These are phyloP conservation scores for Solanum paucissectum DNA, from an alignment of 257 asterid species.

Conservation along the genomic window DNA sequence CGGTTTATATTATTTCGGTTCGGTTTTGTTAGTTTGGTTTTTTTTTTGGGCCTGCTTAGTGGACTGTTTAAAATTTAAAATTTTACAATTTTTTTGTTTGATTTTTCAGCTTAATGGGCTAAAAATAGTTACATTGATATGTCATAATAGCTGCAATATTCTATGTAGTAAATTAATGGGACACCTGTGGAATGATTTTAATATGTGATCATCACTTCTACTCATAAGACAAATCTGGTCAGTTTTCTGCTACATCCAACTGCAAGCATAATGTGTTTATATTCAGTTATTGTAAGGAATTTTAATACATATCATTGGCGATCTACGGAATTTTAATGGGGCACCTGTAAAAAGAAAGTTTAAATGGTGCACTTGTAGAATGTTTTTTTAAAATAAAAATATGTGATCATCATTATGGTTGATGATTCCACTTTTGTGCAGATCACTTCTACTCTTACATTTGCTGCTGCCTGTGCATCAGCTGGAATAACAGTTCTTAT, in stretches of 20 bases:
- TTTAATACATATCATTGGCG: background rate
- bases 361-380: background rate
- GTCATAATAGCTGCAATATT: no score
- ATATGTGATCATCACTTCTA: slow-evolving; percentile 32
- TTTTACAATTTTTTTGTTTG: no score
- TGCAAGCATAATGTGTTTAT: background rate
- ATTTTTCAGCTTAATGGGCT: no score
- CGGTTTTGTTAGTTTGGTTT: no score
- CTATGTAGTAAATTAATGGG: no score
- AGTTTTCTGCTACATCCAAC: background rate
- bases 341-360: background rate
- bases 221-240: slow-evolving; percentile 6
- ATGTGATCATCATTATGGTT: background rate
- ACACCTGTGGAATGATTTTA: background rate
- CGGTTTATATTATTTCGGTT: no score
- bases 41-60: no score
- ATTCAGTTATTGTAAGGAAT: background rate
- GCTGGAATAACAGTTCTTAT: slow-evolving; percentile 90
- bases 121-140: no score
- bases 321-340: background rate
- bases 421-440: slow-evolving; percentile 4
- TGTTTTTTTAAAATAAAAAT: background rate
- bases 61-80: no score
- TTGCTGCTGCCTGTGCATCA: slow-evolving; percentile 89
- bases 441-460: slow-evolving; percentile 73